Evolutionary conservation across 306 rosid genomes (phyloP).

Genomic region (Sicyos edulis): DNA sequence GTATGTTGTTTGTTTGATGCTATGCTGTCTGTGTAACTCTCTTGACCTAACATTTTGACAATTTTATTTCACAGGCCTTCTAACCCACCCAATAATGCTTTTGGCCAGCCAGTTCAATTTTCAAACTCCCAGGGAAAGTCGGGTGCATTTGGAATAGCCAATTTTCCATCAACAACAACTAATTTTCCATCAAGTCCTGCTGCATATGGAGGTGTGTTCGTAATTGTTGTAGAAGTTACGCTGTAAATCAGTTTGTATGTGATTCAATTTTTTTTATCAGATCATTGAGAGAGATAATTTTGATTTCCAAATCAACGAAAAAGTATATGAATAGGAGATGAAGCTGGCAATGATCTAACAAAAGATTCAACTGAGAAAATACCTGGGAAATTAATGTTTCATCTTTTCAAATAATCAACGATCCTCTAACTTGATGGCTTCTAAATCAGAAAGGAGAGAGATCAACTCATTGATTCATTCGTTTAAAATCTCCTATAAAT

Average conservation of each 20-base stretch:
- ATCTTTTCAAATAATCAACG: too few relatives aligned
- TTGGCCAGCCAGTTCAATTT: constrained; percentile 32
- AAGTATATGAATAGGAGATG: neutral
- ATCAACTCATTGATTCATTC: too few relatives aligned
- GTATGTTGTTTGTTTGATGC: neutral
- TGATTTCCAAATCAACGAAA: neutral
- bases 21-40: neutral
- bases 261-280: constrained; percentile 3
- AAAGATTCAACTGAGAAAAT: neutral
- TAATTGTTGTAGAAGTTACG: neutral
- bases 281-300: neutral
- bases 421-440: too few relatives aligned
- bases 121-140: constrained; percentile 26
- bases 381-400: too few relatives aligned
- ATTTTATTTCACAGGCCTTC: constrained; percentile 42
- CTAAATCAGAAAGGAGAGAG: too few relatives aligned
- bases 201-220: constrained; percentile 21
- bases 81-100: constrained; percentile 32
- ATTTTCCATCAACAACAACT: too few relatives aligned
- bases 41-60: neutral
- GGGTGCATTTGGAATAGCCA: constrained; percentile 22
- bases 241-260: neutral
- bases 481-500: too few relatives aligned
- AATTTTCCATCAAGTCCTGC: constrained; percentile 9
- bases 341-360: neutral